A percentile compares a stretch with the other conserved stretches of the same genome.
phyloP scores from a whole-genome alignment of 345 rosid species.

The Turnera subulata region DNA sequence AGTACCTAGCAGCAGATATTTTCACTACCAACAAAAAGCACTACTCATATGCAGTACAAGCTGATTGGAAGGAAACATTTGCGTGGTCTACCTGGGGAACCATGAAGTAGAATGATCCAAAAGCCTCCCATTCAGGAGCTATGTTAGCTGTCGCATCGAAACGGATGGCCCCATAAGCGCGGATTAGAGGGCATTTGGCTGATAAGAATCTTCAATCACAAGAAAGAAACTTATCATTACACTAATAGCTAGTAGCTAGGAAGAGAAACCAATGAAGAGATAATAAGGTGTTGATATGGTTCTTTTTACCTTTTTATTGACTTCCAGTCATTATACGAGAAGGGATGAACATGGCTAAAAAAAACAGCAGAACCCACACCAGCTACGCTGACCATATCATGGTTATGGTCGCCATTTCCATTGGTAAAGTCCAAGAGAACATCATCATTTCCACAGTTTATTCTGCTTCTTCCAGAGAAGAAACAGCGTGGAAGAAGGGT shows the following conservation, averaged over 20 bases:
- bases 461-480: slow-evolving; percentile 57
- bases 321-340: slow-evolving; percentile 72
- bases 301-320: slow-evolving; percentile 62
- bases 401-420: slow-evolving; percentile 31
- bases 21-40: slow-evolving; percentile 23
- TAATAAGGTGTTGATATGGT: background rate
- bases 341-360: slow-evolving; percentile 59
- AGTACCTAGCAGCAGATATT: slow-evolving; percentile 34
- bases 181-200: slow-evolving; percentile 60
- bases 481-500: slow-evolving; percentile 62
- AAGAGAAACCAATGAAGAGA: too few relatives aligned
- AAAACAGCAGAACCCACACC: slow-evolving; percentile 80
- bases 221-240: background rate
- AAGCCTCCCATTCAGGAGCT: slow-evolving; percentile 68
- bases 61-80: background rate
- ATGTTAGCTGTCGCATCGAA: slow-evolving; percentile 59
- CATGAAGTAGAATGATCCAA: slow-evolving; percentile 80
- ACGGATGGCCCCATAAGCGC: slow-evolving; percentile 86
- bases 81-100: slow-evolving; percentile 69
- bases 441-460: slow-evolving; percentile 18
- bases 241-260: background rate
- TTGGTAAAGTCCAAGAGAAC: slow-evolving; percentile 26
- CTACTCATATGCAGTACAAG: background rate
- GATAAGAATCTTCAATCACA: slow-evolving; percentile 55
- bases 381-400: slow-evolving; percentile 55